Base-by-base conservation (phyloP, 208 protist genomes). In the Leishmania amazonensis region DNA sequence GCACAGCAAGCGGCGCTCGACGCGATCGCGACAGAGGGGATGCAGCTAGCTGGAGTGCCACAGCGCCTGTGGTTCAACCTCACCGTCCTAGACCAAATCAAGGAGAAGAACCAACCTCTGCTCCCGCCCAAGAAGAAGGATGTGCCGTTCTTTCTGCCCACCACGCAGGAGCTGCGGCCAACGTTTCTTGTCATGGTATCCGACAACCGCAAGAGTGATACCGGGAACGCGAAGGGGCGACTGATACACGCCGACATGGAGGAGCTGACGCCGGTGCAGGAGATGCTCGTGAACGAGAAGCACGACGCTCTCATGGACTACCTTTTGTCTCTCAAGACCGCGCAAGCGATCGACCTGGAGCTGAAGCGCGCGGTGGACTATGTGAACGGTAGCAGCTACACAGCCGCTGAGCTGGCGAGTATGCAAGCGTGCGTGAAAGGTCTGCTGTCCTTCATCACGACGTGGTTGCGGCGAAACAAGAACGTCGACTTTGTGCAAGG, bases 131-230 rank as follows among this genome's bases (percentile, higher is more conserved):
- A 98, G 85, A 98, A 98, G 76, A 91, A 93, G 78, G 91, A 97
- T 81, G 89, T 96, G 62, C 95, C 95, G 21, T 98, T 98, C 79
- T 98, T 98, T 85, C 87, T 98, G n/a, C 90, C 92, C 17, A 94
- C 91, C 9, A 93, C 91, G 62, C 90, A 93, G 78, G 93, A 96
- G 79, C 87, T 96, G 72, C 89, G 94, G 17, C 94, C 94, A 2
- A 96, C 94, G 0, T 97, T 97, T 76, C 71, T 97, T 54, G 84
- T 97, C 45, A 83, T 93, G 67, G 90, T 87, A 49, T 89, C 88
- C 19, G 85, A 89, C 60, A 83, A 71, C 75, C 67, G 58, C 73
- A 85, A 82, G 54, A 73, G 24, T 28, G 77, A 13, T 11, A 70
- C 38, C 2, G 81, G 28, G 42, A 64, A 40, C 54, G 81, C 21